Evolutionary conservation across 2,329 filamentous ascomycete genomes (phyloP).

Genomic region (Didymella sp.): DNA sequence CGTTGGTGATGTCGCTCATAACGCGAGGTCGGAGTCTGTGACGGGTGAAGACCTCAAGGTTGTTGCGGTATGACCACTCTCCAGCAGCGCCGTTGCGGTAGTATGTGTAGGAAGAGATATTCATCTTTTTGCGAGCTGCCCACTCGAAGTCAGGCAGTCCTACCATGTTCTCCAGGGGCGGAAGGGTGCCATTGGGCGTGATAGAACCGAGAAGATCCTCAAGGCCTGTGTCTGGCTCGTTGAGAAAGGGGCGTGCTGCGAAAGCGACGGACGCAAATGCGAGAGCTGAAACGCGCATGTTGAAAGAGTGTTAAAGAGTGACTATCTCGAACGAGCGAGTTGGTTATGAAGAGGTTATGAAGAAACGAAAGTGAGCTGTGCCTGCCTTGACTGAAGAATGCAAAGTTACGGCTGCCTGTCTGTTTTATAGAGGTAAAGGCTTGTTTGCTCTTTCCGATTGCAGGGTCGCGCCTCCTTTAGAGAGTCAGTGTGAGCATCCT

Average conservation of each 20-base stretch:
- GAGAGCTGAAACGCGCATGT: conserved; percentile 33
- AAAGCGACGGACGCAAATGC: conserved; percentile 36
- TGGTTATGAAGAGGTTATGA: not conserved
- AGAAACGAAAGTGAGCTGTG: conserved; percentile 11
- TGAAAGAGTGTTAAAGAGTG: conserved; percentile 29
- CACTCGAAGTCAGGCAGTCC: conserved; percentile 64
- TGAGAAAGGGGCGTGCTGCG: conserved; percentile 44
- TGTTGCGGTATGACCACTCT: conserved; percentile 64
- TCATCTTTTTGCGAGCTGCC: conserved; percentile 59
- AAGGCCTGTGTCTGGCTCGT: conserved; percentile 49
- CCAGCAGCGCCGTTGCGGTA: conserved; percentile 64
- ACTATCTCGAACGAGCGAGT: conserved; percentile 16
- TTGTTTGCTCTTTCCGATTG: conserved; percentile 1
- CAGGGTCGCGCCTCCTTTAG: not conserved
- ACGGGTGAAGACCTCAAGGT: conserved; percentile 61
- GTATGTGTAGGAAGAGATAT: conserved; percentile 60
- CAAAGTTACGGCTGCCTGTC: not conserved
- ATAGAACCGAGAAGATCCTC: conserved; percentile 32
- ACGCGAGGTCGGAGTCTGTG: conserved; percentile 59
- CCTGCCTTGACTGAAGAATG: not conserved
- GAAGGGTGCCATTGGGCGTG: conserved; percentile 47
- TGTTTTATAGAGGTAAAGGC: conserved; percentile 2
- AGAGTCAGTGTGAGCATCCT: not conserved
- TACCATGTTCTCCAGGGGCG: conserved; percentile 55
- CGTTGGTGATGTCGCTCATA: conserved; percentile 58